These are phyloP conservation scores for Glycine soja DNA, from an alignment of 306 rosid genomes.

Conservation along the genomic window DNA sequence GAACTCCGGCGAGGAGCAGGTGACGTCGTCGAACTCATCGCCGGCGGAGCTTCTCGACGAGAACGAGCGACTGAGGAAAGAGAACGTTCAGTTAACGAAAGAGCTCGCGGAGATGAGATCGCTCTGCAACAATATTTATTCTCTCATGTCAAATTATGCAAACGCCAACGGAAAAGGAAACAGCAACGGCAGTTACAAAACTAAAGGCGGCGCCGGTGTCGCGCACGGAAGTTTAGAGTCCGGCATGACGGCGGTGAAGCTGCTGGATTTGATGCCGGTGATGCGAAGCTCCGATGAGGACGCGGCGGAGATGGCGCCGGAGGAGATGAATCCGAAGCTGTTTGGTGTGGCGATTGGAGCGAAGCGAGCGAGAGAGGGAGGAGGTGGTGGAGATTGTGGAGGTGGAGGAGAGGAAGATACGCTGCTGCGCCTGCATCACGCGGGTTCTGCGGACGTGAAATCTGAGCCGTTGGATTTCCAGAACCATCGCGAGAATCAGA, in stretches of 20 bases:
- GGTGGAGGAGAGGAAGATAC: constrained; percentile 55
- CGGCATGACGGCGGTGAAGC: constrained; percentile 50
- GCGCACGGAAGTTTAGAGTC: constrained; percentile 50
- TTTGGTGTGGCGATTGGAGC: constrained; percentile 73
- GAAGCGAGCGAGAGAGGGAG: constrained; percentile 67
- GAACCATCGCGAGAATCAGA: constrained; percentile 45
- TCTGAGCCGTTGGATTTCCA: constrained; percentile 65
- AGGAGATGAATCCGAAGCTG: constrained; percentile 58
- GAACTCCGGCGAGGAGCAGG: constrained; percentile 81
- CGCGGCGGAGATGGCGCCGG: not conserved
- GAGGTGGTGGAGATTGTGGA: constrained; percentile 32
- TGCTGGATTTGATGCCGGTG: constrained; percentile 69
- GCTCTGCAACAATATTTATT: constrained; percentile 75
- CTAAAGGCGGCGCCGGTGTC: constrained; percentile 42
- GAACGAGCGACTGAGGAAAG: constrained; percentile 81
- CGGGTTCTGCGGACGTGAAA: constrained; percentile 52
- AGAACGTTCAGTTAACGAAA: constrained; percentile 68
- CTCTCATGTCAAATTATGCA: constrained; percentile 68
- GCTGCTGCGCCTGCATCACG: constrained; percentile 56
- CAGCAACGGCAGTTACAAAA: constrained; percentile 30
- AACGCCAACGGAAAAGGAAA: constrained; percentile 1
- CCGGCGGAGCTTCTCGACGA: constrained; percentile 78
- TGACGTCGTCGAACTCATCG: constrained; percentile 67
- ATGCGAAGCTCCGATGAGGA: constrained; percentile 43
- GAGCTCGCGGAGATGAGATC: constrained; percentile 79